Conservation (phyloP, 495 filamentous ascomycete genomes). For the Lepidopterella palustris region DNA sequence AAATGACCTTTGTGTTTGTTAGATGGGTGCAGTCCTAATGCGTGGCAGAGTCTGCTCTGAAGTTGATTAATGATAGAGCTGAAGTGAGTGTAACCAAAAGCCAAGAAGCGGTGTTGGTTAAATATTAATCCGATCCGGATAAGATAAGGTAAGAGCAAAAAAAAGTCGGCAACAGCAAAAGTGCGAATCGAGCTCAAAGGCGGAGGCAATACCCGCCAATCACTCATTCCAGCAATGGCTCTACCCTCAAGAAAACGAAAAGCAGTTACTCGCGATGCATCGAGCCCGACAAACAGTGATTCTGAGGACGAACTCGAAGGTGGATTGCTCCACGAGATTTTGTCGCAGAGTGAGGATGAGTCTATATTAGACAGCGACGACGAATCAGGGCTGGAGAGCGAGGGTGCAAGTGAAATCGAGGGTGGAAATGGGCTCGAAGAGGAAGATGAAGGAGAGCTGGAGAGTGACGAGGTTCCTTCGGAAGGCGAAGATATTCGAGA, state of each 20-base stretch:
- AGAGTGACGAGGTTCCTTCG: conserved; percentile 54
- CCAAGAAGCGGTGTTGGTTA: too few species aligned
- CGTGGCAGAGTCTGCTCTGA: neutral
- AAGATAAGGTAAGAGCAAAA: neutral
- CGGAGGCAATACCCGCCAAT: too few species aligned
- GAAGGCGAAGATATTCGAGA: conserved; percentile 40
- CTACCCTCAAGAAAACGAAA: conserved; percentile 23
- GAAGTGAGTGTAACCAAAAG: too few species aligned
- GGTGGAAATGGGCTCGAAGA: conserved; percentile 35
- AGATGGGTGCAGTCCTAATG: neutral
- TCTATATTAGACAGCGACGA: conserved; percentile 37
- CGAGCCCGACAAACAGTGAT: neutral
- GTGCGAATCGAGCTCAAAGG: neutral
- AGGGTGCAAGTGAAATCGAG: conserved; percentile 49
- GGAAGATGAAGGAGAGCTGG: conserved; percentile 41
- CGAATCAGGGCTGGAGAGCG: conserved; percentile 36
- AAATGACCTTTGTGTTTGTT: neutral
- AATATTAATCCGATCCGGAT: neutral
- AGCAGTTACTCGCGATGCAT: conserved; percentile 12
- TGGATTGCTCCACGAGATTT: conserved; percentile 56
- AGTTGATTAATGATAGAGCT: too few species aligned
- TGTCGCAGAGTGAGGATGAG: conserved; percentile 49
- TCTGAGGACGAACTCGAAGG: conserved; percentile 54
- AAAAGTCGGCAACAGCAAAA: neutral
- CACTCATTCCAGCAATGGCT: conserved; percentile 23